phyloP scores from a whole-genome alignment of 73 alveolate genomes.

The Effrenium voratum region DNA sequence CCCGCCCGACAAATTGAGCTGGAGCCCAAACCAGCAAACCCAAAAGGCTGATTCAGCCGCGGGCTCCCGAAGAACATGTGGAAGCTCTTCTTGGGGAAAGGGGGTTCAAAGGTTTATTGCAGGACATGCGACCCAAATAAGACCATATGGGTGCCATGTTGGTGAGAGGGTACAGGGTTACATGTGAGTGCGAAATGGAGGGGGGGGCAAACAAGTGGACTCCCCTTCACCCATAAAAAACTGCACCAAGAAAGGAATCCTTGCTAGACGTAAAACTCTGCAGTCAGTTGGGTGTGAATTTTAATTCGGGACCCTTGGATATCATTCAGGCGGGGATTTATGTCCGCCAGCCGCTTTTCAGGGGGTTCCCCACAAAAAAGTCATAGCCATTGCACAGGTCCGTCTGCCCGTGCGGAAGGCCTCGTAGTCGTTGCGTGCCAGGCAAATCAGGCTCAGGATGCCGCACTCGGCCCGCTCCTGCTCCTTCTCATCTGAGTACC shows the following conservation, averaged over 20 bases:
- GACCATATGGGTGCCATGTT: neutral
- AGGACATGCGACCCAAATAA: neutral
- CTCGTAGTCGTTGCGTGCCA: slow-evolving; percentile 73
- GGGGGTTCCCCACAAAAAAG: neutral
- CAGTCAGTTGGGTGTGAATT: neutral
- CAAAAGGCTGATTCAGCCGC: neutral
- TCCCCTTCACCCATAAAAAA: neutral
- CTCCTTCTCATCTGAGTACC: slow-evolving; percentile 76
- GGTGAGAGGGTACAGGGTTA: no score
- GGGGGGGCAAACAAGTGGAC: neutral
- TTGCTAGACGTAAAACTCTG: neutral
- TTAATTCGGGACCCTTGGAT: no score
- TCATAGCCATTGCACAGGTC: neutral
- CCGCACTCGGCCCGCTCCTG: slow-evolving; percentile 77
- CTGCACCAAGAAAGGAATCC: neutral
- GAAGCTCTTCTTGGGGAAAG: neutral
- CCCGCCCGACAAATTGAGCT: no score
- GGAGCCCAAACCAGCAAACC: neutral
- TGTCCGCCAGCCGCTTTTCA: neutral
- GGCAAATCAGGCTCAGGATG: slow-evolving; percentile 62
- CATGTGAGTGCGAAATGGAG: no score
- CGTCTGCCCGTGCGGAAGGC: neutral
- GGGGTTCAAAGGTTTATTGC: neutral
- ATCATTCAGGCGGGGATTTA: neutral
- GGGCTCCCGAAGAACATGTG: neutral